phyloP scores from a whole-genome alignment of 2,329 filamentous ascomycete species.

The Nigrograna mackinnonii region DNA sequence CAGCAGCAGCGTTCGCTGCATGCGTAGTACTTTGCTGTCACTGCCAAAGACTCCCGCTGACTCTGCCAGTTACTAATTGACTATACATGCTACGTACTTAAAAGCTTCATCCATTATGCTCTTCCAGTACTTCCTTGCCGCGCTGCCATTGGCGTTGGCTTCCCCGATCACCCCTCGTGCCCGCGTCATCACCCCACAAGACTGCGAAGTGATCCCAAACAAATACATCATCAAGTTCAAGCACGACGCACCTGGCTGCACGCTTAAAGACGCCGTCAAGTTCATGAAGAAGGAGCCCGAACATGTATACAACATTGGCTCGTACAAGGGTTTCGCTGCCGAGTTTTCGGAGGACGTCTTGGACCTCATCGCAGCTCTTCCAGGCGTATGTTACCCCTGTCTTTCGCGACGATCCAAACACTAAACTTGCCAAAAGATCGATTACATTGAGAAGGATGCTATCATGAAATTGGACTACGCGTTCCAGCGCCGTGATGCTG shows the following conservation, averaged over 20 bases:
- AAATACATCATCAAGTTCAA: constrained; percentile 53
- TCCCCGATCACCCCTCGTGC: constrained; percentile 21
- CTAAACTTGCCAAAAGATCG: constrained; percentile 22
- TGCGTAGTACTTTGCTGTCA: too few relatives aligned
- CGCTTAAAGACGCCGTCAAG: constrained; percentile 31
- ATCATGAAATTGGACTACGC: constrained; percentile 22
- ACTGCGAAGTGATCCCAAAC: constrained; percentile 40
- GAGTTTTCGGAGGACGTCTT: constrained; percentile 35
- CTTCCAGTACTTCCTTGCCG: constrained; percentile 40
- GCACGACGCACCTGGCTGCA: constrained; percentile 31
- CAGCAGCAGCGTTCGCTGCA: too few relatives aligned
- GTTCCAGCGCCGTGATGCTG: constrained; percentile 33
- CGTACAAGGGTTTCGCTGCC: constrained; percentile 44
- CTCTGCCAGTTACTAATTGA: neutral
- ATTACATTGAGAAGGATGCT: constrained; percentile 46
- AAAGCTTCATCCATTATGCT: constrained; percentile 48
- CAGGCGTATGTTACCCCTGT: constrained; percentile 23
- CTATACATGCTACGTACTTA: neutral
- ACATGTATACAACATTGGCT: constrained; percentile 42
- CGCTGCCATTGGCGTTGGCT: constrained; percentile 41
- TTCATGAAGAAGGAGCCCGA: constrained; percentile 28
- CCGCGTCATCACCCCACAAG: constrained; percentile 41
- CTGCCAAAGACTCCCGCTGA: too few relatives aligned
- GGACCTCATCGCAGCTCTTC: constrained; percentile 28
- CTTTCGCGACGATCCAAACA: neutral